Evolutionary conservation across 1,284 basidiomycete genomes (phyloP), one percentile per base, ranked within the genome.

Genomic region (Cryptococcus wingfieldii): DNA sequence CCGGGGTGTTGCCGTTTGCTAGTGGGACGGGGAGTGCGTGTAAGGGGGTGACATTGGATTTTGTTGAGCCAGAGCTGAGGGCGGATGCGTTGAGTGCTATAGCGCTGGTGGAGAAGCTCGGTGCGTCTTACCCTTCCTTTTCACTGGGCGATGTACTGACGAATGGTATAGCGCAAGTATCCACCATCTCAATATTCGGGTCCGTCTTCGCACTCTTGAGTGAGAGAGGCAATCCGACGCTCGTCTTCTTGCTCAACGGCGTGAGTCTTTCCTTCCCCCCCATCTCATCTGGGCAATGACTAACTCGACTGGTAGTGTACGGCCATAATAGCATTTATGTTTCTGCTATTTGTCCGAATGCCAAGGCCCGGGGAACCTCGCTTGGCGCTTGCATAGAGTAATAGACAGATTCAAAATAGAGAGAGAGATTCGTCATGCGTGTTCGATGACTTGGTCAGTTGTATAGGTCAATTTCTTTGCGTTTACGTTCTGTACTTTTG

Each of bases 1-100:
- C 73, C 0, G 64, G 54, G 0, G 55, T 77, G 0, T 54, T 78
- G 16, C 77, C 77, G 1, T 70, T 77, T 43, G 75, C 76, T 14
- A 69, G 66, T 23, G 77, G 74, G 2, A 76, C 76, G 0, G 75
- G 74, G 0, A 65, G 74, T 9, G 76, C 77, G 0, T 61, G 65
- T 16, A 77, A 76, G 54, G 77, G 77, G 6, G 74, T 77, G 9
- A 62, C 67, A 3, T 61, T 77, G 48, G 77, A 77, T 53, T 69
- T 78, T 51, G 74, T 76, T 5, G 55, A 60, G 5, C 42, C 58
- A 0, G 61, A 64, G 0, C 58, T 73, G 23, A 55, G 69, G 18
- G 53, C 69, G 0, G 74, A 75, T 39, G 75, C 75, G 1, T 58
- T 78, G 18, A 60, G 65, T 12, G 77, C 66, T 4, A 73, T 78